phyloP scores from a whole-genome alignment of 306 rosid species.

The Trichosanthes truncata region DNA sequence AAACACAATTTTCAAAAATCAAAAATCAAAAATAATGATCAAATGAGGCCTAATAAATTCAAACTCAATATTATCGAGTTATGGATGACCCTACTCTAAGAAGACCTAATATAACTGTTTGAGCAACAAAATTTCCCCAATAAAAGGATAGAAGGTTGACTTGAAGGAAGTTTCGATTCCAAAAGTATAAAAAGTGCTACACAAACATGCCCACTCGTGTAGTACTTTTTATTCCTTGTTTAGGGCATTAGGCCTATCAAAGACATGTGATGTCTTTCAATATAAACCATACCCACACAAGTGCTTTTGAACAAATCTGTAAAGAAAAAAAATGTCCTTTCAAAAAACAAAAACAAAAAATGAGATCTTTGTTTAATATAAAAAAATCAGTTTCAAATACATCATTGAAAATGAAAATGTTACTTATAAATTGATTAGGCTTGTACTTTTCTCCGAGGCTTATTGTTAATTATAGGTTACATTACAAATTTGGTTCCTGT shows the following conservation, averaged over 20 bases:
- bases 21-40: no score
- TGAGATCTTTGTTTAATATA: no score
- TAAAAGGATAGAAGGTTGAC: not conserved
- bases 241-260: not conserved
- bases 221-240: not conserved
- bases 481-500: no score
- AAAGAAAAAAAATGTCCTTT: no score
- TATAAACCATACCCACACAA: no score
- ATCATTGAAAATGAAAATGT: not conserved
- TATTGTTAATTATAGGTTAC: not conserved
- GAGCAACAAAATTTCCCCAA: not conserved
- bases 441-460: not conserved
- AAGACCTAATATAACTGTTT: not conserved
- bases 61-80: not conserved
- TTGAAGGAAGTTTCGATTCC: not conserved
- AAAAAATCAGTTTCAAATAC: not conserved
- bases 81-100: not conserved
- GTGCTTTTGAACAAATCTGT: no score
- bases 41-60: no score
- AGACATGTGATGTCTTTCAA: not conserved
- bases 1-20: no score
- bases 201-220: not conserved
- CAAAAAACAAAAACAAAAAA: no score
- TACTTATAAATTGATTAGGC: no score
- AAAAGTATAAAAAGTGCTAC: not conserved